Evolutionary conservation across 768 basidiomycete species (phyloP).

Genomic region (Clathrus columnatus): DNA sequence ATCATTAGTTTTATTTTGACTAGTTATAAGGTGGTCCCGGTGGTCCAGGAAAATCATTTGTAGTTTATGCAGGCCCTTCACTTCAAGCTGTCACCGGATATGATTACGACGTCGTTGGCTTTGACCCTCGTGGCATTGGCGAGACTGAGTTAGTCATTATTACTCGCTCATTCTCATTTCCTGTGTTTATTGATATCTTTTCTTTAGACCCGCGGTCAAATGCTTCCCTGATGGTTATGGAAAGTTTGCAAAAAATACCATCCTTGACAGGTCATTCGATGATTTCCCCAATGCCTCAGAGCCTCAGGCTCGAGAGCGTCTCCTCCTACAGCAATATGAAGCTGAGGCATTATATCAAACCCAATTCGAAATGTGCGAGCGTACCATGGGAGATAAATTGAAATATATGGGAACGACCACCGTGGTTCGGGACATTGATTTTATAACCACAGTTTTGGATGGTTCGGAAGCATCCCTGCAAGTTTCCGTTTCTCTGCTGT

Average conservation of each 20-base stretch:
- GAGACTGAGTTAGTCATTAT: conserved; percentile 8
- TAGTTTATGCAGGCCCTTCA: background rate
- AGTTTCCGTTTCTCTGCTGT: background rate
- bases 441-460: conserved; percentile 10
- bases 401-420: conserved; percentile 14
- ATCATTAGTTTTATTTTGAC: background rate
- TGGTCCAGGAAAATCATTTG: background rate
- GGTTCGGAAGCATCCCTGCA: conserved; percentile 12
- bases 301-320: background rate
- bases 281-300: conserved; percentile 1
- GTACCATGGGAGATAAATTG: conserved; percentile 5
- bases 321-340: conserved; percentile 1
- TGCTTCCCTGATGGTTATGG: conserved; percentile 6
- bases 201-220: background rate
- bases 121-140: conserved; percentile 14
- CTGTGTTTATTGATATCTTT: background rate
- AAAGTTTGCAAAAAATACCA: conserved; percentile 4
- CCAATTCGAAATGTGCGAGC: conserved; percentile 10
- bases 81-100: background rate
- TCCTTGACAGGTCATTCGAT: conserved; percentile 8
- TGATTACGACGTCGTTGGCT: conserved; percentile 13
- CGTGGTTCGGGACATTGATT: conserved; percentile 14
- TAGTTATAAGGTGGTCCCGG: background rate
- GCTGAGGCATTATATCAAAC: conserved; percentile 1
- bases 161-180: background rate